These are phyloP conservation scores for Phytopythium helicoides DNA, from an alignment of 352 stramenopile species.

Conservation along the genomic window DNA sequence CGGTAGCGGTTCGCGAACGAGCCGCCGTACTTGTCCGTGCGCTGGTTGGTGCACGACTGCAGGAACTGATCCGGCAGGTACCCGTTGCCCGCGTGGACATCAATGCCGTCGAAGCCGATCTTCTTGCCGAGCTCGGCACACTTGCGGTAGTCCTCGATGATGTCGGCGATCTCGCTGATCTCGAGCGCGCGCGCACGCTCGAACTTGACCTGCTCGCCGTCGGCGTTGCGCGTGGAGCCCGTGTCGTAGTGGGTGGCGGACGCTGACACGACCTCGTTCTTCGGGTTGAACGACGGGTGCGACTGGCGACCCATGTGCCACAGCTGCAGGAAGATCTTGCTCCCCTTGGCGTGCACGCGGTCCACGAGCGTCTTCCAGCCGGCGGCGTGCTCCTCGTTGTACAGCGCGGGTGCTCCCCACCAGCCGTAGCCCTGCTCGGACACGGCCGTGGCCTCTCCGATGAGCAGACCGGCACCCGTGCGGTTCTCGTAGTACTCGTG, in stretches of 20 bases:
- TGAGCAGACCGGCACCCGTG: constrained; percentile 49
- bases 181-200: constrained; percentile 55
- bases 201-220: constrained; percentile 26
- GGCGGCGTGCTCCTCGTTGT: constrained; percentile 43
- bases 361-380: too few relatives aligned
- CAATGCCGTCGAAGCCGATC: constrained; percentile 33
- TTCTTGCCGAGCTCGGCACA: too few relatives aligned
- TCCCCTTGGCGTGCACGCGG: too few relatives aligned
- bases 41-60: constrained; percentile 55
- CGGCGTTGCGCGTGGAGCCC: constrained; percentile 23
- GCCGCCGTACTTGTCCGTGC: constrained; percentile 80
- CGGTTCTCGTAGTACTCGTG: constrained; percentile 64
- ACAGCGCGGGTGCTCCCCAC: constrained; percentile 30
- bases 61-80: constrained; percentile 92
- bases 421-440: constrained; percentile 35
- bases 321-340: too few relatives aligned
- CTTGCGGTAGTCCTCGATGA: too few relatives aligned
- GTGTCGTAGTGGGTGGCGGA: constrained; percentile 25
- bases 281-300: too few relatives aligned
- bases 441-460: constrained; percentile 54
- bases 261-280: constrained; percentile 50
- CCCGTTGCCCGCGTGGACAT: constrained; percentile 83
- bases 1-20: constrained; percentile 76
- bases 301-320: too few relatives aligned
- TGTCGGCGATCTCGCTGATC: constrained; percentile 61